Percentiles rank a stretch among this genome's conserved stretches.
Evolutionary conservation across 495 filamentous ascomycete species (phyloP).

Genomic region (Penicillium steckii): DNA sequence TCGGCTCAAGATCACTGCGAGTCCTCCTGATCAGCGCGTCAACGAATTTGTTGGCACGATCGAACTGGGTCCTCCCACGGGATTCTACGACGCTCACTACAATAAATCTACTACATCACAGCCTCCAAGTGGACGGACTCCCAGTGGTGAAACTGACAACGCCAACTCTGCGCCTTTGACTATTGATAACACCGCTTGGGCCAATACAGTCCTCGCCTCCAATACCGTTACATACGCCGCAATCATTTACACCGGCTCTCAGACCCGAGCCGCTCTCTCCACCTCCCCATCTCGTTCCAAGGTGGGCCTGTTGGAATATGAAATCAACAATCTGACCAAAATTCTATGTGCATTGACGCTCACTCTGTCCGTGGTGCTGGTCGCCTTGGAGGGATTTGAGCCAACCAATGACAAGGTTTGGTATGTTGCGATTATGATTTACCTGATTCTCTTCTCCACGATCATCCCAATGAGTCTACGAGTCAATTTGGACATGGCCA

Average conservation of each 20-base stretch:
- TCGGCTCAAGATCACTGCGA: constrained; percentile 74
- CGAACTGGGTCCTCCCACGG: constrained; percentile 51
- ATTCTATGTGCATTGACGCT: constrained; percentile 90
- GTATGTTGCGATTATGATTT: constrained; percentile 95
- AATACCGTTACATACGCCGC: constrained; percentile 84
- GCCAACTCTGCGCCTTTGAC: constrained; percentile 67
- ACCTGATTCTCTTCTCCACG: constrained; percentile 96
- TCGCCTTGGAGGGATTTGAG: constrained; percentile 79
- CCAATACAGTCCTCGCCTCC: constrained; percentile 94
- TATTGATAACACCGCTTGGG: constrained; percentile 98
- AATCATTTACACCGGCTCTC: constrained; percentile 90
- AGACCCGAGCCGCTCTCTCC: constrained; percentile 92
- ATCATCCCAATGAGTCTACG: constrained; percentile 97
- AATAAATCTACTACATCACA: constrained; percentile 33
- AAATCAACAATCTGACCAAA: constrained; percentile 98
- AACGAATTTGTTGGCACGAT: constrained; percentile 91
- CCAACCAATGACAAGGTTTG: constrained; percentile 64
- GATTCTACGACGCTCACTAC: constrained; percentile 44
- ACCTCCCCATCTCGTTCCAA: constrained; percentile 91
- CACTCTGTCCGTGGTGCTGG: constrained; percentile 82
- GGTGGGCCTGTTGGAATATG: constrained; percentile 86
- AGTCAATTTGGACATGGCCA: constrained; percentile 96
- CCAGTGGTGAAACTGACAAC: constrained; percentile 25
- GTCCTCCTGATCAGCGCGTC: constrained; percentile 85
- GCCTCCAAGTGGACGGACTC: constrained; percentile 11